Conservation (phyloP, 2,329 filamentous ascomycete species). For the Verticillium zaregamsianum region DNA sequence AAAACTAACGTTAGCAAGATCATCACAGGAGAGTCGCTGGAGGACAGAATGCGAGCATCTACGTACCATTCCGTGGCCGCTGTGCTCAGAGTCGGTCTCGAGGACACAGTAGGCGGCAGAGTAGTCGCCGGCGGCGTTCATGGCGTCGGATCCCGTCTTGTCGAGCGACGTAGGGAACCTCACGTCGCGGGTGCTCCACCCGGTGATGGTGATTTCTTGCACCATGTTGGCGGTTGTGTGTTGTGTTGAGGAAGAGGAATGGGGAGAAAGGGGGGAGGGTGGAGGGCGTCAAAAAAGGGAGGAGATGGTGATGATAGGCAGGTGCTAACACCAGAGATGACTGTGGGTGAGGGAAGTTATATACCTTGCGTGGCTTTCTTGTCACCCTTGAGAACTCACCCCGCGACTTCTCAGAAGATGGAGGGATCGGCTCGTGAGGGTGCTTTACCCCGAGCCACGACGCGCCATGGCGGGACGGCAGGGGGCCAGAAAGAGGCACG, state of each 20-base stretch:
- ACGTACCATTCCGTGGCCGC: conserved; percentile 73
- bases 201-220: conserved; percentile 65
- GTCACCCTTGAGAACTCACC: conserved; percentile 2
- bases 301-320: not conserved
- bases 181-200: conserved; percentile 68
- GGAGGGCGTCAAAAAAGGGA: not conserved
- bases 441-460: conserved; percentile 4
- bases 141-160: conserved; percentile 94
- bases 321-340: not conserved
- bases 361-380: not conserved
- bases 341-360: not conserved
- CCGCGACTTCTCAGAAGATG: conserved; percentile 3
- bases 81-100: conserved; percentile 67
- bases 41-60: conserved; percentile 1
- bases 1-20: not conserved
- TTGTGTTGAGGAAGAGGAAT: not conserved
- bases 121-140: conserved; percentile 93
- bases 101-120: conserved; percentile 93
- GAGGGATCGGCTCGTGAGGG: conserved; percentile 1
- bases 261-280: not conserved
- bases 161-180: conserved; percentile 88
- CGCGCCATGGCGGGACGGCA: not conserved
- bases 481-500: not conserved
- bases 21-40: not conserved
- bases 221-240: conserved; percentile 14